Percentiles rank a stretch among this genome's conserved stretches.
Conservation (phyloP, 192 early-diverging fungal genomes). For the Thamnidium elegans region DNA sequence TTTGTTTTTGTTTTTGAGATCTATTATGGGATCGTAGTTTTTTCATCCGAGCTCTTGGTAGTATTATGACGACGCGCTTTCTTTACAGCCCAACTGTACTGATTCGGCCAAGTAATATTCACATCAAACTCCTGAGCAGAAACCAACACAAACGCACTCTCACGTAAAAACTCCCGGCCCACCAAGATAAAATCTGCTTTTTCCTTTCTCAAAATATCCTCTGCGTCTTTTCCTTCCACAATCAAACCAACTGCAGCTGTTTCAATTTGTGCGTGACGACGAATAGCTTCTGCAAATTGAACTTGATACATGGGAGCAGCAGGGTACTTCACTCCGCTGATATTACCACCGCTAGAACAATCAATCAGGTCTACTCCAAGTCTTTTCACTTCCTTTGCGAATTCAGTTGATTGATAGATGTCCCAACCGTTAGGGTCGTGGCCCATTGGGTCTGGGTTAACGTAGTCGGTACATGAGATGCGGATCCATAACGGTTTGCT, state of each 20-base stretch:
- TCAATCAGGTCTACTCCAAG: constrained; percentile 88
- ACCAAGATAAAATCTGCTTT: constrained; percentile 75
- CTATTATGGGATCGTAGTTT: too few relatives aligned
- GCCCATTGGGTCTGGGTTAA: constrained; percentile 40
- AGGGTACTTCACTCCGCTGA: constrained; percentile 21
- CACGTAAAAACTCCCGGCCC: constrained; percentile 67
- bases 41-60: too few relatives aligned
- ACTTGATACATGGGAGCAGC: constrained; percentile 58
- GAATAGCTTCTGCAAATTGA: constrained; percentile 63
- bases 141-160: constrained; percentile 67
- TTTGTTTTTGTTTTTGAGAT: too few relatives aligned
- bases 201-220: constrained; percentile 58
- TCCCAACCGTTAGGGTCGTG: constrained; percentile 65
- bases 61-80: too few relatives aligned
- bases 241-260: constrained; percentile 75
- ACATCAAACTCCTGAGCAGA: constrained; percentile 65
- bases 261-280: constrained; percentile 50
- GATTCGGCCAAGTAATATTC: constrained; percentile 60
- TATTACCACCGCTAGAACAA: constrained; percentile 72
- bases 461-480: constrained; percentile 72
- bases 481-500: constrained; percentile 85
- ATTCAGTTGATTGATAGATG: constrained; percentile 65
- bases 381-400: constrained; percentile 51
- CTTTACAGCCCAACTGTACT: constrained; percentile 51
- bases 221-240: constrained; percentile 58